Percentiles rank a stretch among this genome's conserved stretches.
phyloP scores from a whole-genome alignment of 202 grass and related monocot species.

The Tripidium arundinaceum region DNA sequence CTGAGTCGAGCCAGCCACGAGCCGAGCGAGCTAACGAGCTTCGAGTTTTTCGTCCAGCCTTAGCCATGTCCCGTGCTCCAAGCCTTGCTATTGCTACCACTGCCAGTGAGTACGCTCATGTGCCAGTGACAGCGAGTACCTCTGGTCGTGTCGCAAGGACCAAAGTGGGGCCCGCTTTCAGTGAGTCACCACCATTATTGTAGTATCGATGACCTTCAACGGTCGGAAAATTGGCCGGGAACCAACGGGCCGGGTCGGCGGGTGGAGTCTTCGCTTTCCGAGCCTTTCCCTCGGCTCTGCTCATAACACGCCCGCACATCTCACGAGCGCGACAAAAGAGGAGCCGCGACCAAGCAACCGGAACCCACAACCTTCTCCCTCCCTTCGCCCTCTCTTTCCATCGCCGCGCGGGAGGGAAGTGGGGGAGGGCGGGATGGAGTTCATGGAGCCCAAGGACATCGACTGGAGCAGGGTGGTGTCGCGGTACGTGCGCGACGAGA shows the following conservation, averaged over 20 bases:
- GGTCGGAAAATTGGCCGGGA: slow-evolving; percentile 39
- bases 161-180: background rate
- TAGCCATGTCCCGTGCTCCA: background rate
- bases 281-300: background rate
- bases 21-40: no score
- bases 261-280: no score
- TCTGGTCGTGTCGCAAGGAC: background rate
- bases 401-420: background rate
- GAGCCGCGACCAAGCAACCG: background rate
- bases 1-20: no score
- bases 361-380: no score
- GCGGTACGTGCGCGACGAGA: slow-evolving; percentile 75
- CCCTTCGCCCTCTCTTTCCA: no score
- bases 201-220: slow-evolving; percentile 24
- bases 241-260: slow-evolving; percentile 22
- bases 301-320: background rate
- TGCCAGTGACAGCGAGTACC: background rate
- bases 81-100: no score
- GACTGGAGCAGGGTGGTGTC: slow-evolving; percentile 88
- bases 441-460: slow-evolving; percentile 85
- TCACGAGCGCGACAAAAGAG: slow-evolving; percentile 7
- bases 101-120: no score
- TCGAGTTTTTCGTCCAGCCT: no score
- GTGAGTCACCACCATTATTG: background rate
- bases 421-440: slow-evolving; percentile 25